Evolutionary conservation across 2,329 filamentous ascomycete species (phyloP).

Genomic region (Hypoxylon sp.): DNA sequence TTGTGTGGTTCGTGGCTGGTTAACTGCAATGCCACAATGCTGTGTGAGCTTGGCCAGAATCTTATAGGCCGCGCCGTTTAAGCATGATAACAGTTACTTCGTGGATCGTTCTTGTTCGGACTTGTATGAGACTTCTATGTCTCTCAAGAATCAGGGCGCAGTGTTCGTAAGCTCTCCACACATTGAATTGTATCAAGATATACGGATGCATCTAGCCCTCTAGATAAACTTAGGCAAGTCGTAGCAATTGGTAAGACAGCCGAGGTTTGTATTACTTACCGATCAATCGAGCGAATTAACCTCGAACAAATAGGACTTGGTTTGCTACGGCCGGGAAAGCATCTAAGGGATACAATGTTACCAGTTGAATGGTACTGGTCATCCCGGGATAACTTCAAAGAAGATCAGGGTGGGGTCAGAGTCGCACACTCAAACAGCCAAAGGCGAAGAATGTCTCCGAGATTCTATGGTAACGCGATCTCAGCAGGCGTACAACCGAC

Average conservation of each 20-base stretch:
- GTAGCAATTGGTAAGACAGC: slow-evolving; percentile 9
- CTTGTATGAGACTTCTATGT: background rate
- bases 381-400: slow-evolving; percentile 24
- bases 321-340: slow-evolving; percentile 24
- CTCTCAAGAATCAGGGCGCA: background rate
- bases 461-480: slow-evolving; percentile 3
- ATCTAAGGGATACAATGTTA: slow-evolving; percentile 29
- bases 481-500: slow-evolving; percentile 6
- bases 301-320: background rate
- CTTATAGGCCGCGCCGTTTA: background rate
- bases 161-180: background rate
- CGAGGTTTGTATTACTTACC: slow-evolving; percentile 4
- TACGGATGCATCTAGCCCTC: slow-evolving; percentile 4
- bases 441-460: slow-evolving; percentile 10
- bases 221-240: slow-evolving; percentile 1
- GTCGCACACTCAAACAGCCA: slow-evolving; percentile 28
- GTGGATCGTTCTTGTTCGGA: slow-evolving; percentile 7
- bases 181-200: background rate
- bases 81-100: slow-evolving; percentile 4
- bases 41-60: slow-evolving; percentile 20
- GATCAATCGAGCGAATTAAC: slow-evolving; percentile 8
- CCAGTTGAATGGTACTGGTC: slow-evolving; percentile 23
- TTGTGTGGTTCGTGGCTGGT: slow-evolving; percentile 11
- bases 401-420: slow-evolving; percentile 21
- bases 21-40: slow-evolving; percentile 13